Conservation (phyloP, 805 yeast genomes). For the Clavispora fructus region DNA sequence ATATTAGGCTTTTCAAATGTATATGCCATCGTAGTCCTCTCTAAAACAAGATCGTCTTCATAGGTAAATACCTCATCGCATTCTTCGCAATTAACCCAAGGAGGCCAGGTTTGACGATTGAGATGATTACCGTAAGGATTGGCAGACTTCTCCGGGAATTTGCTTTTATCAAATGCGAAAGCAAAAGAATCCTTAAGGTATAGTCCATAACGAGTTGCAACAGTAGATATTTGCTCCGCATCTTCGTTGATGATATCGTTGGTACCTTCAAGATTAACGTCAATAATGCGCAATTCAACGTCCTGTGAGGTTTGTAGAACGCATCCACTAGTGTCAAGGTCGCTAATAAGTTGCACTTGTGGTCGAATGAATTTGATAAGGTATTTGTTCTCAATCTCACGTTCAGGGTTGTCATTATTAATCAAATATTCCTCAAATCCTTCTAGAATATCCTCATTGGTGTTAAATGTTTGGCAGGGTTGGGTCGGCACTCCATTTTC, state of each 20-base stretch:
- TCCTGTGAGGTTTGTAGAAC: conserved; percentile 53
- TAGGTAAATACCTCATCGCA: conserved; percentile 19
- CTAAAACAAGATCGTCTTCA: conserved; percentile 27
- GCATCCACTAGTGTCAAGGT: conserved; percentile 42
- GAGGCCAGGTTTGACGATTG: conserved; percentile 9
- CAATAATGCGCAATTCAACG: conserved; percentile 49
- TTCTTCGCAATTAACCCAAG: conserved; percentile 21
- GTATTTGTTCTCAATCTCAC: conserved; percentile 51
- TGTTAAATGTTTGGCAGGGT: conserved; percentile 8
- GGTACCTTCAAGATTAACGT: conserved; percentile 39
- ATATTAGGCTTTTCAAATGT: conserved; percentile 48
- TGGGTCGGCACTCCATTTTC: background rate
- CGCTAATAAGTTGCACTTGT: conserved; percentile 64
- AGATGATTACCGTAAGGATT: conserved; percentile 4
- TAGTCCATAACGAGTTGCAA: conserved; percentile 56
- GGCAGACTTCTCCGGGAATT: conserved; percentile 7
- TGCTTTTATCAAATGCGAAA: conserved; percentile 42
- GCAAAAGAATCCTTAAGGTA: conserved; percentile 52
- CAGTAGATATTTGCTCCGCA: conserved; percentile 32
- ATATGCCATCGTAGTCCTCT: conserved; percentile 36
- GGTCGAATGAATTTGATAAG: conserved; percentile 70
- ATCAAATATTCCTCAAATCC: conserved; percentile 52
- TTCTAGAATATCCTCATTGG: conserved; percentile 31
- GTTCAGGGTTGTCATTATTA: conserved; percentile 28
- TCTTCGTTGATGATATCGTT: conserved; percentile 28